A percentile compares a stretch with the other conserved stretches of the same genome.
Conservation (phyloP, 176 grass and related monocot species). For the Oryza meyeriana region DNA sequence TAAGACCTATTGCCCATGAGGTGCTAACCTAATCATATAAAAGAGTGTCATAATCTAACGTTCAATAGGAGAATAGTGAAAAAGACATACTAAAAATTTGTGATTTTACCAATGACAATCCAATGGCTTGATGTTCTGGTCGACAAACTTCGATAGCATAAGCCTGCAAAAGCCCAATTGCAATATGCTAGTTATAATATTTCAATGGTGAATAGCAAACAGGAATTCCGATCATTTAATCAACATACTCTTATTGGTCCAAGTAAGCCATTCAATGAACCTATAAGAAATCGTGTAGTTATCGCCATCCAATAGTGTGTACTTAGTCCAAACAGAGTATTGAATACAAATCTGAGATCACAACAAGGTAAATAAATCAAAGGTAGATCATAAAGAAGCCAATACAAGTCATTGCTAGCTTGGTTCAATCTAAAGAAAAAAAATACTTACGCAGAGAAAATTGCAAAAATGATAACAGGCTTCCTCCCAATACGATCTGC, state of each 20-base stretch:
- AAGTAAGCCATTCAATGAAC: constrained; percentile 79
- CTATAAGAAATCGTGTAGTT: constrained; percentile 73
- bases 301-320: constrained; percentile 86
- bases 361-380: too few species aligned
- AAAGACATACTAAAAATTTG: too few species aligned
- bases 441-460: constrained; percentile 88
- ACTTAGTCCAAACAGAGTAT: constrained; percentile 85
- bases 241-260: constrained; percentile 73
- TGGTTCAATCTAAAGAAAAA: not conserved
- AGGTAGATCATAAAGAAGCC: too few species aligned
- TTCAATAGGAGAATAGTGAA: too few species aligned
- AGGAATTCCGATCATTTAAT: not conserved
- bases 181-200: not conserved
- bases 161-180: constrained; percentile 43
- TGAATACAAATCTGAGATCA: constrained; percentile 72
- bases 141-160: constrained; percentile 85
- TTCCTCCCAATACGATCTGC: constrained; percentile 86
- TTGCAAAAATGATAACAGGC: constrained; percentile 68
- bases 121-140: constrained; percentile 74
- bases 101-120: constrained; percentile 65
- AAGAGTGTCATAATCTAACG: too few species aligned
- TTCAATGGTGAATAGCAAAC: not conserved
- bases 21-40: too few species aligned
- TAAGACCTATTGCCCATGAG: constrained; percentile 66
- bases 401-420: too few species aligned